These are phyloP conservation scores for Rachicladosporium sp. DNA, from an alignment of 2,329 filamentous ascomycete genomes.

Conservation along the genomic window DNA sequence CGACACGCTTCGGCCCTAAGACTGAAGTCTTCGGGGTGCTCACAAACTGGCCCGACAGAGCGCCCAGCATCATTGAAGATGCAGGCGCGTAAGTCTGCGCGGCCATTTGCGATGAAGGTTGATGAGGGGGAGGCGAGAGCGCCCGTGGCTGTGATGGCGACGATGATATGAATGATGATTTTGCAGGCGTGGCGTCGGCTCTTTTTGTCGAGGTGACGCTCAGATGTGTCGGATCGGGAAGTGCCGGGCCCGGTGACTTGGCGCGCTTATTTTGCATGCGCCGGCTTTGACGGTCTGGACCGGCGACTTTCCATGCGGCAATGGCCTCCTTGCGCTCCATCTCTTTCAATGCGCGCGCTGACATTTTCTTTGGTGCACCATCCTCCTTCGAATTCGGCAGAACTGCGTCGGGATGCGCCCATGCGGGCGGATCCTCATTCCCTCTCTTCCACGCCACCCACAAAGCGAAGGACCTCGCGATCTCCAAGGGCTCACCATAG, in stretches of 20 bases:
- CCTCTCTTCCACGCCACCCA: slow-evolving; percentile 59
- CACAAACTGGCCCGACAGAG: slow-evolving; percentile 23
- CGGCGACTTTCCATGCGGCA: slow-evolving; percentile 23
- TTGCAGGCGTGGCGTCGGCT: slow-evolving; percentile 4
- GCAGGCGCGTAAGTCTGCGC: slow-evolving; percentile 8
- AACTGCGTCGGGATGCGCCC: slow-evolving; percentile 47
- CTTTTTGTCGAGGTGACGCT: slow-evolving; percentile 2
- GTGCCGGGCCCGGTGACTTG: neutral
- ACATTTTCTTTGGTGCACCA: slow-evolving; percentile 40
- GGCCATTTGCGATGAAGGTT: slow-evolving; percentile 6
- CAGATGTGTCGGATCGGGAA: no score
- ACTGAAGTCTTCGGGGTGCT: slow-evolving; percentile 45
- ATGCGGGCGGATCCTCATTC: slow-evolving; percentile 48
- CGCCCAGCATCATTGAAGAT: slow-evolving; percentile 16
- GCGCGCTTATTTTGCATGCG: slow-evolving; percentile 1
- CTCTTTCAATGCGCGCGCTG: slow-evolving; percentile 42
- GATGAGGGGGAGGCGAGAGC: slow-evolving; percentile 13
- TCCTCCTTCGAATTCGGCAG: slow-evolving; percentile 39
- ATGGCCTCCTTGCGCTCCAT: slow-evolving; percentile 41
- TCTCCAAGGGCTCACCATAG: slow-evolving; percentile 46
- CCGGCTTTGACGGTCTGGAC: slow-evolving; percentile 3
- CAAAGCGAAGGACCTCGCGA: slow-evolving; percentile 48
- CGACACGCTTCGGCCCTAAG: slow-evolving; percentile 47
- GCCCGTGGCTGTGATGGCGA: slow-evolving; percentile 22
- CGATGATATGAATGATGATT: slow-evolving; percentile 17